These are phyloP conservation scores for Chaetomiaceae sp. DNA, from an alignment of 2,329 filamentous ascomycete genomes.

Conservation along the genomic window DNA sequence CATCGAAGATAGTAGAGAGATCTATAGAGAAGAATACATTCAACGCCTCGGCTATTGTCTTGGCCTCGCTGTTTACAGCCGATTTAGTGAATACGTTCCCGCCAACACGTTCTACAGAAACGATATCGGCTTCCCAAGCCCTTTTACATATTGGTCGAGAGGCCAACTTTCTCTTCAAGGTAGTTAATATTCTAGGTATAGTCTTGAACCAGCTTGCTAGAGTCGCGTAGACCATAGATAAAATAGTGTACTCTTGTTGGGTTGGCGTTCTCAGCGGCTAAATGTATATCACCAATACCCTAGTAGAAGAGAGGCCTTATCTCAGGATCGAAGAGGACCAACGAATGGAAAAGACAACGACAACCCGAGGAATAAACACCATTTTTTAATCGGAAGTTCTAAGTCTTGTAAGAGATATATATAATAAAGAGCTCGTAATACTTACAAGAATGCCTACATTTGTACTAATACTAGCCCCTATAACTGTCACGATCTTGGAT, in stretches of 20 bases:
- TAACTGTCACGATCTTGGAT: conserved; percentile 15
- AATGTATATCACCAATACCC: conserved; percentile 9
- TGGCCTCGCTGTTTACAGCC: background rate
- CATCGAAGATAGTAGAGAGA: conserved; percentile 4
- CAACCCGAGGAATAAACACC: conserved; percentile 7
- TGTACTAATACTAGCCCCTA: conserved; percentile 16
- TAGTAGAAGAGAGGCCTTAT: conserved; percentile 13
- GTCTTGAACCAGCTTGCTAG: conserved; percentile 12
- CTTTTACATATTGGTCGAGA: conserved; percentile 13
- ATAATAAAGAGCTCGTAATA: background rate
- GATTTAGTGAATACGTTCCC: background rate
- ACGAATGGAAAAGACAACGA: conserved; percentile 10
- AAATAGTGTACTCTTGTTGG: conserved; percentile 11
- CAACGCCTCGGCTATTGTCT: background rate
- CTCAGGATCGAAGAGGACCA: conserved; percentile 6
- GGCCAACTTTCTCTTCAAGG: conserved; percentile 14
- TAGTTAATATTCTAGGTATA: conserved; percentile 16
- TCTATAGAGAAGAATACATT: conserved; percentile 4
- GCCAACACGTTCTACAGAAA: background rate
- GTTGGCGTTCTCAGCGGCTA: background rate
- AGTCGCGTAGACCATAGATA: conserved; percentile 8
- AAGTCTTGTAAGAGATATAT: conserved; percentile 5
- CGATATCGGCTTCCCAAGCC: conserved; percentile 9
- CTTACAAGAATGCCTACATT: conserved; percentile 15
- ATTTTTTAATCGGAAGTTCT: conserved; percentile 9